A percentile compares a stretch with the other conserved stretches of the same genome.
Conservation (phyloP, 148 eudicot species). For the Fallopia convolvulus region DNA sequence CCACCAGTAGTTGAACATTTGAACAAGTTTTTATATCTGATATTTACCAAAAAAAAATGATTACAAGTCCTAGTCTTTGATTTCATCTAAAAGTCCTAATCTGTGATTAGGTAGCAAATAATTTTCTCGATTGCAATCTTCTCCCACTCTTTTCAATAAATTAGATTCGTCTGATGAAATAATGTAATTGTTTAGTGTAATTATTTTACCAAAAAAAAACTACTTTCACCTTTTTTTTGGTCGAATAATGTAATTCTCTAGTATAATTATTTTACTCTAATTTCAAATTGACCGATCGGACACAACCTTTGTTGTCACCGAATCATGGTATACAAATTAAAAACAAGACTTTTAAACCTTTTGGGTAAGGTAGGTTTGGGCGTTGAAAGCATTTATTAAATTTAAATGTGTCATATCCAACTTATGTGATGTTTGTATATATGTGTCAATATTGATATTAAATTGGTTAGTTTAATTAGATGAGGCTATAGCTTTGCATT, state of each 20-base stretch:
- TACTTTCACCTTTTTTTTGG: too few species aligned
- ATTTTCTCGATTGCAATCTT: background rate
- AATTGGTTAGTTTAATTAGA: background rate
- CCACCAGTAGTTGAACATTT: background rate
- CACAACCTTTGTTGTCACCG: background rate
- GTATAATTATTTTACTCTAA: background rate
- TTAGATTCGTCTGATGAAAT: background rate
- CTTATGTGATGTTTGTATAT: slow-evolving; percentile 9
- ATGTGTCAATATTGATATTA: background rate
- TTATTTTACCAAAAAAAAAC: too few species aligned
- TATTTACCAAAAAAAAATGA: background rate
- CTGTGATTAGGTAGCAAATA: background rate
- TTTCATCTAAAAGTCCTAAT: background rate
- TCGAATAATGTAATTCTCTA: background rate
- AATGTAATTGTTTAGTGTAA: too few species aligned
- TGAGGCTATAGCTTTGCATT: background rate
- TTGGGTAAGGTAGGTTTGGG: slow-evolving; percentile 9
- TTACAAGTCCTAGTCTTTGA: background rate
- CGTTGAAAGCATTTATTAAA: background rate
- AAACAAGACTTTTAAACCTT: background rate
- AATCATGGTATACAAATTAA: background rate
- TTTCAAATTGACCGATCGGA: background rate
- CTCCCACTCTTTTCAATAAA: background rate
- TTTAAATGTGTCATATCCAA: slow-evolving; percentile 5
- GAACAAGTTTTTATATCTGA: background rate